Evolutionary conservation across 2,329 filamentous ascomycete species (phyloP).

Genomic region (Penicillium brevicompactum): DNA sequence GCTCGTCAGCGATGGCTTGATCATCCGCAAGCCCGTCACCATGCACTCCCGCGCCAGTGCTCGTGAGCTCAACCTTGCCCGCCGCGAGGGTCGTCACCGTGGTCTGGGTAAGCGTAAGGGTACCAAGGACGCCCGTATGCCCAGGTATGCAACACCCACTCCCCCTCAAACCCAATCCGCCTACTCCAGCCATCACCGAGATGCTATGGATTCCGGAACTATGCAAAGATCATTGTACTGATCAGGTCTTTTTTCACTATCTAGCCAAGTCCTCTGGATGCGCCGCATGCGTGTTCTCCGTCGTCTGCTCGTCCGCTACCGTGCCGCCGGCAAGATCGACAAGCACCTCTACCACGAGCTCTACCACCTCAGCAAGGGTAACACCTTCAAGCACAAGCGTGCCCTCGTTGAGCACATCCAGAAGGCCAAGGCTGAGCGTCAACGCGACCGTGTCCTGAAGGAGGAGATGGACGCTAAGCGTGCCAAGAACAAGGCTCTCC

Average conservation of each 20-base stretch:
- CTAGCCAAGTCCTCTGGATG: conserved; percentile 98
- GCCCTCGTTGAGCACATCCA: conserved; percentile 99
- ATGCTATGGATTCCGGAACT: background rate
- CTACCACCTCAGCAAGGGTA: conserved; percentile 99
- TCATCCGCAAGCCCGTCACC: conserved; percentile 99
- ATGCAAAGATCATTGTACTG: conserved; percentile 11
- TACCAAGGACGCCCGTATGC: conserved; percentile 99
- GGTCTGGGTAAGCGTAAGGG: conserved; percentile 99
- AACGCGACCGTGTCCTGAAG: conserved; percentile 92
- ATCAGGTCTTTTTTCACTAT: conserved; percentile 24
- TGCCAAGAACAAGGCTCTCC: conserved; percentile 99
- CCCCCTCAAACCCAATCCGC: background rate
- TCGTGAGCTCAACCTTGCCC: conserved; percentile 90
- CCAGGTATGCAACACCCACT: conserved; percentile 66
- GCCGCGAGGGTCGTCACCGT: conserved; percentile 95
- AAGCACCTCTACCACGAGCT: conserved; percentile 99
- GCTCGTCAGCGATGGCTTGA: conserved; percentile 99
- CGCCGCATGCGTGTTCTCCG: conserved; percentile 98
- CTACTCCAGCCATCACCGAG: background rate
- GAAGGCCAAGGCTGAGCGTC: conserved; percentile 99
- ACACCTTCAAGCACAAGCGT: conserved; percentile 99
- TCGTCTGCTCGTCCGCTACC: conserved; percentile 99
- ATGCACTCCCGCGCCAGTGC: conserved; percentile 99
- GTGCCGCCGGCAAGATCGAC: conserved; percentile 99
- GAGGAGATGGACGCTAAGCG: conserved; percentile 99